Evolutionary conservation across 2,329 filamentous ascomycete genomes (phyloP), one percentile per base, ranked within the genome.

Genomic region (Sordariomycetes sp.): DNA sequence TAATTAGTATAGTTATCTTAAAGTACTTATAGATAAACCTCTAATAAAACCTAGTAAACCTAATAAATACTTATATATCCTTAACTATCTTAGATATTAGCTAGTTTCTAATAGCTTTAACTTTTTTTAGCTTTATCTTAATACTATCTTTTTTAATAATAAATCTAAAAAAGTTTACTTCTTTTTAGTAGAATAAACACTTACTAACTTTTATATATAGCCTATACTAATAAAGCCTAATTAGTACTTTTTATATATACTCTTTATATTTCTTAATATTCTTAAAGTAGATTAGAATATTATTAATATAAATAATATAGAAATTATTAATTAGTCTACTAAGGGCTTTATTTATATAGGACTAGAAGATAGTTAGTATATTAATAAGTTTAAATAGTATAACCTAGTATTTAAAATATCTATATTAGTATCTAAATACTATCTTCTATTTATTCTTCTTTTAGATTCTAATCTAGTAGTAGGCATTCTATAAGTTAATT

Each of bases 381-480:
- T 68, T 68, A 51, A 54, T 64, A 53, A 69, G 50, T 20, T 54
- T 61, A 62, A 70, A 69, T 10, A 54, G 61, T 60, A 69, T 66
- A 11, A 75, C 64, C 43, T 66, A 51, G 46, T 66, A 74, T 60
- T 75, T 57, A 59, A 62, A 74, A 4, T 63, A 59, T 46, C 67
- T 62, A 60, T 67, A 72, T 25, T 64, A 55, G 1, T 63, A 72
- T 20, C 58, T 25, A 58, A 74, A 75, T 0, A 64, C 64, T 20
- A 62, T 73, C 59, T 68, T 71, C 64, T 61, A 71, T 60, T 72
- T 62, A 40, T 74, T 57, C 6, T 65, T 65, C 62, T 64, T 25
- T 24, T 60, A 62, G 22, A 74, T 72, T 11, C 62, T 34, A 1
- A 74, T 67, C 1, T 63, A 48, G 51, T 74, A 65, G 61, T 70